phyloP scores from a whole-genome alignment of 2,329 filamentous ascomycete species.

The Colletotrichum australisinense region DNA sequence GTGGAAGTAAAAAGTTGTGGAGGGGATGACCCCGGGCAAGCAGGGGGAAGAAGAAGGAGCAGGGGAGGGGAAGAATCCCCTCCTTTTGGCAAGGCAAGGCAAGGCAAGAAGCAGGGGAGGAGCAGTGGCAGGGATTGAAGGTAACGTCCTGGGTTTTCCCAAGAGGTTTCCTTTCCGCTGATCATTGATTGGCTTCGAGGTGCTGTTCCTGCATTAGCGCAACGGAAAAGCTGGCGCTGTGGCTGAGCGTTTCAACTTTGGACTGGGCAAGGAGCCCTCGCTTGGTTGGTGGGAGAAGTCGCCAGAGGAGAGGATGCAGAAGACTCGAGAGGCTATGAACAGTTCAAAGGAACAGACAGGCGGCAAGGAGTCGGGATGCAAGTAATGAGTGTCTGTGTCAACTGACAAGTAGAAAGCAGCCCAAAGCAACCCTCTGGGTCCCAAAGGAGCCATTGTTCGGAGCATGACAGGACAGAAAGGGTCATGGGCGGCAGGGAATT shows the following conservation, averaged over 20 bases:
- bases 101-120: background rate
- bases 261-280: constrained; percentile 10
- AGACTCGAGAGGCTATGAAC: background rate
- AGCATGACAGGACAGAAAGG: background rate
- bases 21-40: background rate
- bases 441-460: background rate
- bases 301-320: background rate
- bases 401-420: background rate
- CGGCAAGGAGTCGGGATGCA: background rate
- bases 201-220: constrained; percentile 36
- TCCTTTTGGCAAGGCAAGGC: background rate
- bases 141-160: constrained; percentile 4
- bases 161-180: constrained; percentile 22
- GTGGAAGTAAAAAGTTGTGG: constrained; percentile 21
- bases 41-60: background rate
- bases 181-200: constrained; percentile 16
- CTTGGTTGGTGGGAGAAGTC: background rate
- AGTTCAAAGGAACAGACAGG: background rate
- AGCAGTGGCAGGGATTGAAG: background rate
- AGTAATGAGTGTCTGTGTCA: background rate
- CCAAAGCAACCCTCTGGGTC: background rate
- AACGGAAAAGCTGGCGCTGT: constrained; percentile 17
- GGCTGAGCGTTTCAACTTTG: constrained; percentile 38
- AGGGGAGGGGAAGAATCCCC: background rate
- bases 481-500: background rate